Evolutionary conservation across 2,329 filamentous ascomycete species (phyloP), one percentile per base, ranked within the genome.

Genomic region (Arthroderma uncinatum): DNA sequence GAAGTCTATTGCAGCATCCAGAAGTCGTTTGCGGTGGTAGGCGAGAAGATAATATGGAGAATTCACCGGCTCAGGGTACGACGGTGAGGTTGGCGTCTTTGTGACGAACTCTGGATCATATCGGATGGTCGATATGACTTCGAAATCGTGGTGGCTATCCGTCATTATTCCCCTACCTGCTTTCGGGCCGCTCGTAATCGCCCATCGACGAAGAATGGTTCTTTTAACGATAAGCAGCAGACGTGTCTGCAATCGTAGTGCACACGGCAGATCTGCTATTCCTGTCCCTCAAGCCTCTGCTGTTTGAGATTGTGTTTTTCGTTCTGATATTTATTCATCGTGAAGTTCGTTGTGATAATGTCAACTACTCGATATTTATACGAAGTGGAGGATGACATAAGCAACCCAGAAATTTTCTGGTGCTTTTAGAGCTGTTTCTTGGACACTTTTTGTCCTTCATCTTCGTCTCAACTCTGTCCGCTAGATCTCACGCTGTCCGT

Each of bases 41-140:
- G 83, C 77, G 14, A 93, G 79, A 78, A 94, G 89, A 70, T 94
- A 94, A 63, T 89, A 84, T 0, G 84, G 80, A 7, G 82, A 87
- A 5, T 67, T 68, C 34, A 66, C 64, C 56, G 71, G 70, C 59
- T 64, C 58, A 8, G 74, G 71, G 36, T 77, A 70, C 58, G 60
- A 63, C 23, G 59, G 47, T 62, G 64, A 12, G 62, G 66, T 56
- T 64, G 66, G 21, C 61, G 60, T 37, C 63, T 54, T 6, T 64
- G 62, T 6, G 71, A 74, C 65, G 37, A 92, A 78, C 1, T 68
- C 66, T 14, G 79, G 77, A 62, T 92, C 87, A 67, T 85, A 89
- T 56, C 87, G 84, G 57, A 90, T 74, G 0, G 87, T 85, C 2
- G 84, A 85, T 66, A 88, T 85, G 33, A 91, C 73, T 52, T 78